Evolutionary conservation across 768 basidiomycete genomes (phyloP).

Genomic region (Lanmaoa rubissima): DNA sequence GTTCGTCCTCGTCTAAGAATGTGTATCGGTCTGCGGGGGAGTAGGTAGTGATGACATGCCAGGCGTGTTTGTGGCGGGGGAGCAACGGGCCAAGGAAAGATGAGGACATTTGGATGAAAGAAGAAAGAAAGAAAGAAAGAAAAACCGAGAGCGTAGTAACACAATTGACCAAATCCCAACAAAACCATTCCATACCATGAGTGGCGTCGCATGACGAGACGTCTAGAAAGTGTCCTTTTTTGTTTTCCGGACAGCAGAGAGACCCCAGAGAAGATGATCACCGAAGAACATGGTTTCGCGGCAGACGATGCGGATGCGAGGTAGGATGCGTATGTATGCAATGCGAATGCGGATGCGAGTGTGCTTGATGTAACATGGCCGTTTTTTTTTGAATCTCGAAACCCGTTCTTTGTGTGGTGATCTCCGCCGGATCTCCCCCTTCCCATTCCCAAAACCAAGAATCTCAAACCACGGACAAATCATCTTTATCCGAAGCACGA

Average conservation of each 20-base stretch:
- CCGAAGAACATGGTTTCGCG: background rate
- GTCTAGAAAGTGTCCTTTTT: conserved; percentile 6
- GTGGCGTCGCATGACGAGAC: conserved; percentile 1
- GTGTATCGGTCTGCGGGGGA: too few relatives aligned
- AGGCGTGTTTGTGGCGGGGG: background rate
- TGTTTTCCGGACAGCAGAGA: conserved; percentile 18
- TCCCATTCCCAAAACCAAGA: conserved; percentile 17
- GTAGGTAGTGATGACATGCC: background rate
- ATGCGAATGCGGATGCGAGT: conserved; percentile 10
- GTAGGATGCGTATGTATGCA: conserved; percentile 3
- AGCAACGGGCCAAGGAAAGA: too few relatives aligned
- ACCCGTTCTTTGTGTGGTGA: background rate
- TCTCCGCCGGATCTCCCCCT: conserved; percentile 10
- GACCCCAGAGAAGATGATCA: background rate
- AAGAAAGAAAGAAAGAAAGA: background rate
- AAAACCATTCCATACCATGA: conserved; percentile 16
- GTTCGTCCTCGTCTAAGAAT: background rate
- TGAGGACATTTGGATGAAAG: background rate
- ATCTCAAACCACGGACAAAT: background rate
- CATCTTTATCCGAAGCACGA: background rate
- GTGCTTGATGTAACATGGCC: background rate
- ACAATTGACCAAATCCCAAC: conserved; percentile 8
- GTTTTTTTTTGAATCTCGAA: conserved; percentile 6
- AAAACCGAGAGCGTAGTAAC: conserved; percentile 3
- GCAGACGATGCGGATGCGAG: background rate